Percentiles rank a stretch among this genome's conserved stretches.
phyloP scores from a whole-genome alignment of 352 stramenopile genomes.

The Phytophthora capsici region DNA sequence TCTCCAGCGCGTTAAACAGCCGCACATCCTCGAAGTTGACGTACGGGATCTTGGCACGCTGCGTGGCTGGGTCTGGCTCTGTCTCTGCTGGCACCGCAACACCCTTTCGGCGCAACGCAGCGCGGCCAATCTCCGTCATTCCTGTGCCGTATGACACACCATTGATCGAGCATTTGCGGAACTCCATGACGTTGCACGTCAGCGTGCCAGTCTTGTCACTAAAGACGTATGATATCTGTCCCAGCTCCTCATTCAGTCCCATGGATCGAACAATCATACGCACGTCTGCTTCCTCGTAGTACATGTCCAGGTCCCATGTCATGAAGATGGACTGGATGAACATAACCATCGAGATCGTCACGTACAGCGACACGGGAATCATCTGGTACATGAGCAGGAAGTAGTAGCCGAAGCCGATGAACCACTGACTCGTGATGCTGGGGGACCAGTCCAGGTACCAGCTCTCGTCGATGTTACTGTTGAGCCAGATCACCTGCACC shows the following conservation, averaged over 20 bases:
- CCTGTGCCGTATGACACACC: conserved; percentile 92
- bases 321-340: conserved; percentile 96
- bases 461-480: conserved; percentile 51
- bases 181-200: conserved; percentile 95
- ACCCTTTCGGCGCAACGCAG: conserved; percentile 69
- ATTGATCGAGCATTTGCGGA: conserved; percentile 95
- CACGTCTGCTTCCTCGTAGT: conserved; percentile 92
- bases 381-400: conserved; percentile 97
- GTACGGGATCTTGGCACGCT: conserved; percentile 59
- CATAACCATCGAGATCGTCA: conserved; percentile 96
- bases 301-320: conserved; percentile 91
- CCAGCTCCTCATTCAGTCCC: conserved; percentile 91
- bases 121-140: conserved; percentile 81
- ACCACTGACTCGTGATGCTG: conserved; percentile 59
- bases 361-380: conserved; percentile 98
- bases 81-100: conserved; percentile 57
- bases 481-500: conserved; percentile 67
- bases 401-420: conserved; percentile 91
- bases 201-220: conserved; percentile 95
- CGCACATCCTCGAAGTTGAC: conserved; percentile 81
- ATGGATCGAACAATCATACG: conserved; percentile 84
- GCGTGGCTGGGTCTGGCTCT: conserved; percentile 21
- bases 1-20: conserved; percentile 54
- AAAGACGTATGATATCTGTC: conserved; percentile 93
- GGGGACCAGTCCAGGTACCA: conserved; percentile 64